A percentile compares a stretch with the other conserved stretches of the same genome.
Evolutionary conservation across 2,329 filamentous ascomycete species (phyloP).

Genomic region (Ceratocystis eucalypticola): DNA sequence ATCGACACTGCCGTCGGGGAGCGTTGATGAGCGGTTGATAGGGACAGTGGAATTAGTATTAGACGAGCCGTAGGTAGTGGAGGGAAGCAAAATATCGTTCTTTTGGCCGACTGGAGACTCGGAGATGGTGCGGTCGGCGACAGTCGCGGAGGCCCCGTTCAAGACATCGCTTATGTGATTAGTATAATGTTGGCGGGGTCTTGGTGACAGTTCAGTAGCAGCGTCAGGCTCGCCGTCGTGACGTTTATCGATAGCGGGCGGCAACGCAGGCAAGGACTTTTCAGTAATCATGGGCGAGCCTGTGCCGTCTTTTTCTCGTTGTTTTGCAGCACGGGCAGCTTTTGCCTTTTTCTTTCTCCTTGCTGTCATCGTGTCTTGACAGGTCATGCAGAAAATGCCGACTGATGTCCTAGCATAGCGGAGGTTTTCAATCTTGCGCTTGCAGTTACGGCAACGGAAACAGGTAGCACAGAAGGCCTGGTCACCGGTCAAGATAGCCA

Average conservation of each 20-base stretch:
- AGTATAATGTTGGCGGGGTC: slow-evolving; percentile 33
- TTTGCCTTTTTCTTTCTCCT: slow-evolving; percentile 77
- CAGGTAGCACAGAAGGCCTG: slow-evolving; percentile 96
- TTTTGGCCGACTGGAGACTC: slow-evolving; percentile 32
- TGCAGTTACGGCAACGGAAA: slow-evolving; percentile 96
- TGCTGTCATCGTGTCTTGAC: slow-evolving; percentile 93
- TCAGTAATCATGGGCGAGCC: slow-evolving; percentile 59
- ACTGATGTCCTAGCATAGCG: slow-evolving; percentile 95
- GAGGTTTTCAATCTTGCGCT: slow-evolving; percentile 95
- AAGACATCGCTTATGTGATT: slow-evolving; percentile 22
- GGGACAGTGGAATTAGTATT: slow-evolving; percentile 35
- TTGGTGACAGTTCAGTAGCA: slow-evolving; percentile 55
- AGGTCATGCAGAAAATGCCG: slow-evolving; percentile 98
- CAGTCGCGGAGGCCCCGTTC: slow-evolving; percentile 22
- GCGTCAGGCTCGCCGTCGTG: slow-evolving; percentile 50
- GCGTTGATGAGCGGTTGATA: slow-evolving; percentile 55
- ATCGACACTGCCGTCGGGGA: slow-evolving; percentile 37
- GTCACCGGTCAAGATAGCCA: slow-evolving; percentile 92
- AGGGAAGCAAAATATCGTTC: slow-evolving; percentile 51
- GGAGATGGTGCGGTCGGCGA: slow-evolving; percentile 3
- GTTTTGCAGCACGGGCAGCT: slow-evolving; percentile 41
- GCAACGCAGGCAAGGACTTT: slow-evolving; percentile 84
- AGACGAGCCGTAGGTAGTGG: slow-evolving; percentile 65
- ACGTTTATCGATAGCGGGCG: slow-evolving; percentile 38
- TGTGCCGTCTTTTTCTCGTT: slow-evolving; percentile 43